Base-by-base conservation (phyloP, 2,329 filamentous ascomycete species). In the Colletotrichum liriopes region DNA sequence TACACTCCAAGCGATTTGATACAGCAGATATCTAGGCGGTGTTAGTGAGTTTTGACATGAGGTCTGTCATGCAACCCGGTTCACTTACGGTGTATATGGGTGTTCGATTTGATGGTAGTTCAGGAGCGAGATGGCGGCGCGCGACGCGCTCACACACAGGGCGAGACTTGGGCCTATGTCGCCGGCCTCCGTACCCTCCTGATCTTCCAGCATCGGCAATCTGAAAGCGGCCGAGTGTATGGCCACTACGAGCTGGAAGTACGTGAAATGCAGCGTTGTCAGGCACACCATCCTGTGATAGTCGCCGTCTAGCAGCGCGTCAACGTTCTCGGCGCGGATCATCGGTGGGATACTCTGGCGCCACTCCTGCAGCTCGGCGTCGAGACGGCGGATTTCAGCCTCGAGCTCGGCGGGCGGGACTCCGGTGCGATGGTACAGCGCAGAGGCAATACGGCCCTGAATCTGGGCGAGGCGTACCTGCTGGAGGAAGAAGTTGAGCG, bases 381-480 rank as follows among this genome's bases (percentile, higher is more conserved):
- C 69, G 1, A 72, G 59, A 18, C 59, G 65, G 43, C 59, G 65
- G 29, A 72, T 72, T 43, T 72, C 69, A n/a, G 65, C 59, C 52
- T 72, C 69, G 8, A 72, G 69, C 16, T 72, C 65, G 8, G 69
- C 20, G 16, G 65, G 65, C 14, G 65, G 39, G 9, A 64, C 39
- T 18, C 39, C 60, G 65, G n/a, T 54, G 20, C 59, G 59, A 11
- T 54, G 39, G 45, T 72, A 72, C n/a, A 72, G 29, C 6, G 65
- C 37, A 5, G 52, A 20, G 18, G 54, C 52, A 5, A 72, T 72
- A 14, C 54, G 65, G 0, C 69, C 69, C 23, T 72, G 69, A 1
- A 72, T 72, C 59, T 69, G 69, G 29, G 69, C 69, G 18, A 72
- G 65, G 29, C 65, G 65, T 20, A 69, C 65, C 47, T 72, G 69